Evolutionary conservation across 768 basidiomycete genomes (phyloP).

Genomic region (Hemileccinum impolitum): DNA sequence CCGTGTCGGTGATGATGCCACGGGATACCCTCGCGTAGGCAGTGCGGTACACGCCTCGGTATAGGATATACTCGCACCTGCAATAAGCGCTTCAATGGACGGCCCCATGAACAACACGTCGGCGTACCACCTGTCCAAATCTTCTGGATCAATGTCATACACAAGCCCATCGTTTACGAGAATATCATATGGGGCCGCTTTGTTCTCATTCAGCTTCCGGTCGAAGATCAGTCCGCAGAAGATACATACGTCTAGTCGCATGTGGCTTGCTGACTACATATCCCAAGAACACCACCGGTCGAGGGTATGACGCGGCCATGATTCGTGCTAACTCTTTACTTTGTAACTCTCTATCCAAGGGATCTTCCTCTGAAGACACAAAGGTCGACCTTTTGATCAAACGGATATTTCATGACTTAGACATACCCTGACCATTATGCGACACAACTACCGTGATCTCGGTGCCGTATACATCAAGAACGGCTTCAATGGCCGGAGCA

Average conservation of each 20-base stretch:
- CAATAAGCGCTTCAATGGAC: neutral
- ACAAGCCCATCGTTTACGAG: constrained; percentile 74
- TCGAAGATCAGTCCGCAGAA: neutral
- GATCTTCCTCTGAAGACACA: constrained; percentile 67
- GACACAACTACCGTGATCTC: constrained; percentile 80
- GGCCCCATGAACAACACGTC: neutral
- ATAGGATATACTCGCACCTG: constrained; percentile 91
- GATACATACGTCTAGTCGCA: constrained; percentile 54
- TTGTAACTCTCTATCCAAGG: constrained; percentile 85
- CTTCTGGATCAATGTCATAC: constrained; percentile 75
- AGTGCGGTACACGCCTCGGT: constrained; percentile 74
- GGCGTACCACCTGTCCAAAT: constrained; percentile 65
- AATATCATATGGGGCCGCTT: constrained; percentile 75
- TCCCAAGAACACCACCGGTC: constrained; percentile 76
- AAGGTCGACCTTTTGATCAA: neutral
- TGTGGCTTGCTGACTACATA: constrained; percentile 76
- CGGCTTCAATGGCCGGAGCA: constrained; percentile 85
- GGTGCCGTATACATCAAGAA: constrained; percentile 75
- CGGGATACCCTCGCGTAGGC: constrained; percentile 82
- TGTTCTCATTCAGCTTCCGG: constrained; percentile 7
- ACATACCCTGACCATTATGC: constrained; percentile 85
- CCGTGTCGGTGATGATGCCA: constrained; percentile 85
- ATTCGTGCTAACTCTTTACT: constrained; percentile 76
- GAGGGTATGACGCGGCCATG: constrained; percentile 64
- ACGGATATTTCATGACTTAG: neutral